Percentiles rank a stretch among this genome's conserved stretches.
These are phyloP conservation scores for Fusarium sulawesiense DNA, from an alignment of 2,329 filamentous ascomycete genomes.

Conservation along the genomic window DNA sequence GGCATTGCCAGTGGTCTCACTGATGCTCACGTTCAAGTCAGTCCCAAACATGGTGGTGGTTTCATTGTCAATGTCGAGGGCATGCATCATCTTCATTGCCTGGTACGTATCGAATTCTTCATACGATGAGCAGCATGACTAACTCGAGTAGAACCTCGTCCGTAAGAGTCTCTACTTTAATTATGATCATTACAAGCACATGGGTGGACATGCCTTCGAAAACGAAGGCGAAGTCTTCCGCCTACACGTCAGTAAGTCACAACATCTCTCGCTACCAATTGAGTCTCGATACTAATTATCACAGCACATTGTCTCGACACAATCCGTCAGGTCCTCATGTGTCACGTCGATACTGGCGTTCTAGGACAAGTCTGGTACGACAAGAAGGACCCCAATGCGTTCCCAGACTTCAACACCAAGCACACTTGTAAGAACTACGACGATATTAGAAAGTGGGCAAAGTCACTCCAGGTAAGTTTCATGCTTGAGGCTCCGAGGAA, in stretches of 20 bases:
- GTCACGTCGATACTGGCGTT: conserved; percentile 68
- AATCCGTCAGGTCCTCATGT: conserved; percentile 72
- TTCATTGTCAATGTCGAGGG: conserved; percentile 69
- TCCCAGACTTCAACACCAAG: conserved; percentile 71
- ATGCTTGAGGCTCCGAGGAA: accelerated
- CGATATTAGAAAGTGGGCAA: conserved; percentile 64
- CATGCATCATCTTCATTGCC: conserved; percentile 68
- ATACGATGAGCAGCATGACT: too few species aligned
- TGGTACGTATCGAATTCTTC: conserved; percentile 48
- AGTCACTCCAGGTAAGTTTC: conserved; percentile 58
- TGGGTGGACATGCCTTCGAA: conserved; percentile 63
- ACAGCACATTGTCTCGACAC: conserved; percentile 68
- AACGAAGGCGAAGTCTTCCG: conserved; percentile 67
- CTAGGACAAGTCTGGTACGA: conserved; percentile 71
- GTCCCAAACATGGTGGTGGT: conserved; percentile 66
- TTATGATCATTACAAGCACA: conserved; percentile 65
- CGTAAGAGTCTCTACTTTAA: conserved; percentile 70
- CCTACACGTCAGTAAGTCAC: conserved; percentile 65
- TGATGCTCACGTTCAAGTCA: conserved; percentile 65
- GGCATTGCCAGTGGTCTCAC: conserved; percentile 64
- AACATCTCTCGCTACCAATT: accelerated
- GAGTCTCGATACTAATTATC: neutral
- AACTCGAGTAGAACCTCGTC: conserved; percentile 61
- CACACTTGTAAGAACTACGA: conserved; percentile 70
- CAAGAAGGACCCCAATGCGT: conserved; percentile 57